Percentiles rank a stretch among this genome's conserved stretches.
phyloP scores from a whole-genome alignment of 2,329 filamentous ascomycete species.

The Alternaria rosae region DNA sequence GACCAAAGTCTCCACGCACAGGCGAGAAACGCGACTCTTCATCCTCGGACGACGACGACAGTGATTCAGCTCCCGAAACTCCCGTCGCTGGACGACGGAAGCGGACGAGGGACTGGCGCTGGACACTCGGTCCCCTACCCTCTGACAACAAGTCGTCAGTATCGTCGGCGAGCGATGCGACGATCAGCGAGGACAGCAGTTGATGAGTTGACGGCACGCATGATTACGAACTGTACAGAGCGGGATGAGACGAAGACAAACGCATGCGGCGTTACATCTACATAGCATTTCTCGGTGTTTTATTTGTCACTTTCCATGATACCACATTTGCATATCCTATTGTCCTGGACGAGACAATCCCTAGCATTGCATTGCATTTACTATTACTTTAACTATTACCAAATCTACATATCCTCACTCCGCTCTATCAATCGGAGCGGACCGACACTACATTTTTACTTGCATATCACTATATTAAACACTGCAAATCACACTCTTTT shows the following conservation, averaged over 20 bases:
- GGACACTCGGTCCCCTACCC: constrained; percentile 61
- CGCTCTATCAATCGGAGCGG: neutral
- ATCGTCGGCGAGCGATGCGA: constrained; percentile 31
- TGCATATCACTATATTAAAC: neutral
- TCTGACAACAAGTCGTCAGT: constrained; percentile 31
- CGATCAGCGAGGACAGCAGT: constrained; percentile 40
- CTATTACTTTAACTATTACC: constrained; percentile 1
- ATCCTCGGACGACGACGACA: constrained; percentile 57
- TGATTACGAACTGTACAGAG: constrained; percentile 4
- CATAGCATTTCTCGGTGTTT: constrained; percentile 18
- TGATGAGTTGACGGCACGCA: constrained; percentile 13
- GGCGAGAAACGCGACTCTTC: constrained; percentile 56
- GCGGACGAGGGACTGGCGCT: constrained; percentile 63
- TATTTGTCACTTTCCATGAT: constrained; percentile 11
- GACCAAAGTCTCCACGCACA: constrained; percentile 34
- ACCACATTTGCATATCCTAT: constrained; percentile 13
- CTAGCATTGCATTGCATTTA: constrained; percentile 6
- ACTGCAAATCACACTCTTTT: neutral
- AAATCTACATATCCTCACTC: neutral
- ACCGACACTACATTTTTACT: neutral
- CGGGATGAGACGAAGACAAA: neutral
- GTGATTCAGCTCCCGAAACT: constrained; percentile 60
- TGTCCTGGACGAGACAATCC: constrained; percentile 5
- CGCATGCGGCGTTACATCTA: constrained; percentile 5
- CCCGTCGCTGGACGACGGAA: constrained; percentile 63